Evolutionary conservation across 1,284 basidiomycete species (phyloP), one percentile per base, ranked within the genome.

Genomic region (Ustilago trichophora): DNA sequence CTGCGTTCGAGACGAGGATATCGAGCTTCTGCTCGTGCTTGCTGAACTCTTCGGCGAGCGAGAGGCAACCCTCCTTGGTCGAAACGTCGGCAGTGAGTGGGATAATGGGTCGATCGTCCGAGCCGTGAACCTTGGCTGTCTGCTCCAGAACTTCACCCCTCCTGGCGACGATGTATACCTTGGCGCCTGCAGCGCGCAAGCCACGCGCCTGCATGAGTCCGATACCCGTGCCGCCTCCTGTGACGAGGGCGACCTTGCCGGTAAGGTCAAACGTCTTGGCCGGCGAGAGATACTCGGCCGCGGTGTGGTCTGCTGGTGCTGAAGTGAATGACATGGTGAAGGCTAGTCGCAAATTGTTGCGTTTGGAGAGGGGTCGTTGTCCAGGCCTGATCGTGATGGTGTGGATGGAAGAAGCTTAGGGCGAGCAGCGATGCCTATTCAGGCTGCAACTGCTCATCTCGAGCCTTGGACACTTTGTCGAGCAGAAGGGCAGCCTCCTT

Each of bases 161-260:
- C 15, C 59, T 54, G 24, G 50, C 62, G 31, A 73, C 82, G 25
- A 87, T 89, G 86, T 83, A 93, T 13, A 92, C 91, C 66, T 88
- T 89, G 13, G 91, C 90, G 2, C 90, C 90, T 71, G 88, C 89
- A 19, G 87, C 86, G 10, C 90, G 89, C 13, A 93, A 84, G 4
- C 89, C 90, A 50, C 86, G 84, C 6, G 90, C 85, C 53, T 91
- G 90, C 87, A 89, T 89, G 58, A 88, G 81, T 6, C 83, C 83
- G 40, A 92, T 91, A 2, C 91, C 91, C 0, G 89, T 90, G 21
- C 89, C 90, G 6, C 90, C 91, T 36, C 91, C 90, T 0, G 90
- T 90, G 26, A 91, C 88, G 27, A 92, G 81, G 7, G 90, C 89
- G 16, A 91, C 83, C 72, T 80, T 82, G 66, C 76, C 83, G 13